Conservation (phyloP, 208 protist genomes). For the Wallacemonas sp. region DNA sequence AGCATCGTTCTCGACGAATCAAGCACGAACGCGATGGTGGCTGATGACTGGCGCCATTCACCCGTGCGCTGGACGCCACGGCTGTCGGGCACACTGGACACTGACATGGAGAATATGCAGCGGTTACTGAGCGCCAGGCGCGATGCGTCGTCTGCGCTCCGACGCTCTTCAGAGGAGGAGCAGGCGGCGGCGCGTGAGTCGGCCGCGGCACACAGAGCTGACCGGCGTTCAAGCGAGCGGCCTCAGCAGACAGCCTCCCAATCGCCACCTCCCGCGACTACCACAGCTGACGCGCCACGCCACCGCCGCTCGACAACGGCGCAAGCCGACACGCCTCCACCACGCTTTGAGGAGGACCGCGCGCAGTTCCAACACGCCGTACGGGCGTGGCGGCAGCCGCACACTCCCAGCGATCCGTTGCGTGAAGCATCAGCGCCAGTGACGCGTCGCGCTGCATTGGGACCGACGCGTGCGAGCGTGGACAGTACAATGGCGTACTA, state of each 20-base stretch:
- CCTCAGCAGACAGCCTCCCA: too few relatives aligned
- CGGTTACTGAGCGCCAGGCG: not conserved
- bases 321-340: too few relatives aligned
- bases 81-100: slow-evolving; percentile 5
- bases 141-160: not conserved
- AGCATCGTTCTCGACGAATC: not conserved
- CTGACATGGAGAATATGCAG: not conserved
- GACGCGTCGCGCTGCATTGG: not conserved
- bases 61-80: slow-evolving; percentile 1
- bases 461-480: not conserved
- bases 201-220: too few relatives aligned
- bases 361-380: not conserved
- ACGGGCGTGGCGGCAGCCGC: slow-evolving; percentile 1
- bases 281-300: too few relatives aligned
- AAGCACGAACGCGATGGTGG: not conserved
- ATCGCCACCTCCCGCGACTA: too few relatives aligned
- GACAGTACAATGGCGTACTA: slow-evolving; percentile 8
- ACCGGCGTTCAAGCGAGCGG: too few relatives aligned
- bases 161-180: too few relatives aligned
- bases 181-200: too few relatives aligned
- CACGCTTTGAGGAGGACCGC: too few relatives aligned
- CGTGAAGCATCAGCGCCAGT: too few relatives aligned
- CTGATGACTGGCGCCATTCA: not conserved
- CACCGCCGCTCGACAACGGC: too few relatives aligned
- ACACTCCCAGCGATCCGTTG: not conserved